These are phyloP conservation scores for Boletus insuetus DNA, from an alignment of 768 basidiomycete genomes.

Conservation along the genomic window DNA sequence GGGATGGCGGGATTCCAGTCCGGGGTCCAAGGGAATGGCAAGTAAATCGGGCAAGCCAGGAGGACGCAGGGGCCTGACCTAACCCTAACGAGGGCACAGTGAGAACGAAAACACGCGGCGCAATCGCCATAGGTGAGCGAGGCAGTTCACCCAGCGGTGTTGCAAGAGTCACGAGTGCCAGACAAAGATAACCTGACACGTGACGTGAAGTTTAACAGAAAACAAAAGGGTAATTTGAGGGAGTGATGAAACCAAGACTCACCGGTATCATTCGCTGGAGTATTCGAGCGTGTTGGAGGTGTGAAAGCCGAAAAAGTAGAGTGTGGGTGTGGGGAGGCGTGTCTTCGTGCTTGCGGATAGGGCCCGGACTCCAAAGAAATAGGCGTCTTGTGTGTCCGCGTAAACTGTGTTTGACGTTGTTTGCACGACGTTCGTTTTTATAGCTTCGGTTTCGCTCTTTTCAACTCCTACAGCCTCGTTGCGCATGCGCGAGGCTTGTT, in stretches of 20 bases:
- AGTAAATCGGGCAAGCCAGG: neutral
- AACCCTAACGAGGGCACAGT: too few relatives aligned
- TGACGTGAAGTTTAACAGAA: neutral
- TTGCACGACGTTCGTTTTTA: too few relatives aligned
- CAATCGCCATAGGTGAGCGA: neutral
- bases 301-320: conserved; percentile 21
- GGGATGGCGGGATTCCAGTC: conserved; percentile 2
- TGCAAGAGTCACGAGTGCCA: neutral
- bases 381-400: too few relatives aligned
- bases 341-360: conserved; percentile 6
- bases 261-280: conserved; percentile 28
- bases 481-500: too few relatives aligned
- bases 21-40: conserved; percentile 6
- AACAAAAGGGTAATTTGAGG: neutral
- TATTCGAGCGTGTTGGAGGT: conserved; percentile 23
- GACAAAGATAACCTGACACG: neutral
- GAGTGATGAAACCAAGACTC: conserved; percentile 8
- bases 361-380: neutral
- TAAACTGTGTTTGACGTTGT: too few relatives aligned
- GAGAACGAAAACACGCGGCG: conserved; percentile 1
- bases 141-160: neutral
- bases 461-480: too few relatives aligned
- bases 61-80: neutral
- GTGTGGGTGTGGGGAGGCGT: conserved; percentile 21
- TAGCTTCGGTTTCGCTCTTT: too few relatives aligned